Base-by-base conservation (phyloP, 2,329 filamentous ascomycete genomes). In the Calycina marina region DNA sequence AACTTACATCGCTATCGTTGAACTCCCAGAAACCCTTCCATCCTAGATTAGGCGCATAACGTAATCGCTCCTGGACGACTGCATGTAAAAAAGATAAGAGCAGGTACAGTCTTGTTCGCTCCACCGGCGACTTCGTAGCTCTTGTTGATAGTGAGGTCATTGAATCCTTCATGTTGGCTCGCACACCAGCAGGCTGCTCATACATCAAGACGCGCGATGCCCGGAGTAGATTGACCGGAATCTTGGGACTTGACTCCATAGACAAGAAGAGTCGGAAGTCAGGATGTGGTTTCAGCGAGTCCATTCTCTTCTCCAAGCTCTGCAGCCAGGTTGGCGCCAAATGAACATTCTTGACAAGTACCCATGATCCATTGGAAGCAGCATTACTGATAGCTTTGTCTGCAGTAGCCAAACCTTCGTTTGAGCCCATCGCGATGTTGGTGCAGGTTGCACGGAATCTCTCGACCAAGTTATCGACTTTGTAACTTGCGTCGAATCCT, bases 11-110 rank as follows among this genome's bases (percentile, higher is more conserved):
- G 47, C 86, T 93, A 57, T 98, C 92, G 54, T 98, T 98, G 58
- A 98, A 98, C 58, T 98, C 92, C 90, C 92, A 98, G 67, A 94
- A 93, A 33, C 85, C 84, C 63, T 93, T 94, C 90, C 90, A 98
- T 39, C 90, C 90, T 34, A 98, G 64, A 36, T 70, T 88, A 1
- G 90, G 92, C 14, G 88, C 86, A 55, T 98, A 98, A 40, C 90
- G 79, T 40, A 98, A 64, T 46, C 92, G 70, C 57, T 98, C 90
- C 56, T 98, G 90, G 8, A 94, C 76, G 22, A 98, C 86, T 5
- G 90, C 92, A 53, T 98, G 90, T 47, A 98, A 55, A 69, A 98
- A 96, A 3, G 81, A 90, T 22, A 98, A 68, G 30, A 98, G 64
- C 29, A 98, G 67, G 51, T 98, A 96, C 32, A 98, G 61, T 42